Percentiles rank a stretch among this genome's conserved stretches.
Conservation (phyloP, 345 rosid species). For the Linum trigynum region DNA sequence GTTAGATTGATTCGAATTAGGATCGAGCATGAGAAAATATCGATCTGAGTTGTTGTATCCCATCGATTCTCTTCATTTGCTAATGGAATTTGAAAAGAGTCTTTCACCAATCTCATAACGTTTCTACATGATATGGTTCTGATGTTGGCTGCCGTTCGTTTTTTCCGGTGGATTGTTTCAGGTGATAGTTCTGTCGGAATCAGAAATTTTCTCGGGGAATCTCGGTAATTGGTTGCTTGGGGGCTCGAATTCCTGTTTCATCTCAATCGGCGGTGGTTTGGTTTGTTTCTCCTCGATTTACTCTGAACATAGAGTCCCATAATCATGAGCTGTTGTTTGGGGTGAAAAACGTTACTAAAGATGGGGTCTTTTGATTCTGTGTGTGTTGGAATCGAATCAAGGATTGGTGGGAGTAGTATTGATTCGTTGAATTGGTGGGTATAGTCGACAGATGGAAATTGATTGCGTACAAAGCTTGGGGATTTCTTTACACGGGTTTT, state of each 20-base stretch:
- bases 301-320: not conserved
- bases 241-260: slow-evolving; percentile 7
- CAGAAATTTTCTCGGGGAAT: slow-evolving; percentile 14
- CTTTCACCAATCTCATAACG: too few species aligned
- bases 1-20: slow-evolving; percentile 9
- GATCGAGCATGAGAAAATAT: slow-evolving; percentile 14
- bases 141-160: not conserved
- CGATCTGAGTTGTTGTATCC: not conserved
- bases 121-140: too few species aligned
- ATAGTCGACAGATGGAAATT: slow-evolving; percentile 30
- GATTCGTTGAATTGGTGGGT: slow-evolving; percentile 26
- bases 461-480: slow-evolving; percentile 24
- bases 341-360: not conserved
- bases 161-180: slow-evolving; percentile 9
- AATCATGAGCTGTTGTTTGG: slow-evolving; percentile 5
- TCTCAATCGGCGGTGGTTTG: slow-evolving; percentile 3
- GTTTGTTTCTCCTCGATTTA: slow-evolving; percentile 3
- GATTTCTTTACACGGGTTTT: slow-evolving; percentile 24
- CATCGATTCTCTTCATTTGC: not conserved
- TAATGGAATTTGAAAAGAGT: not conserved
- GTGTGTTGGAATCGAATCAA: slow-evolving; percentile 5
- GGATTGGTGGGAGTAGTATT: slow-evolving; percentile 11
- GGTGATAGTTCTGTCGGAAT: slow-evolving; percentile 19
- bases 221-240: slow-evolving; percentile 13
- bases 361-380: not conserved